A percentile compares a stretch with the other conserved stretches of the same genome.
Evolutionary conservation across 768 basidiomycete genomes (phyloP).

Genomic region (Chalciporus piperatus): DNA sequence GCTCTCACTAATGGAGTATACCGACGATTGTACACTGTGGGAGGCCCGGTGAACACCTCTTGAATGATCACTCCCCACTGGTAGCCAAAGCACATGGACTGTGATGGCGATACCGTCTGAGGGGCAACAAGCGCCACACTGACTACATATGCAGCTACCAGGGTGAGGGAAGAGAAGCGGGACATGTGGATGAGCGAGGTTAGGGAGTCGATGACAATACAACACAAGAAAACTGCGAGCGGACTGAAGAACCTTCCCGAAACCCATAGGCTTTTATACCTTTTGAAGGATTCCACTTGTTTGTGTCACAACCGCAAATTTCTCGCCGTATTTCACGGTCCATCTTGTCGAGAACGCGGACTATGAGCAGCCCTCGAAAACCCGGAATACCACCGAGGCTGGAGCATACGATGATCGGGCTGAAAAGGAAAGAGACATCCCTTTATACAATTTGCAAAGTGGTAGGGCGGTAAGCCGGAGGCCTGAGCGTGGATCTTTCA

Average conservation of each 20-base stretch:
- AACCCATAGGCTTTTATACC: slow-evolving; percentile 12
- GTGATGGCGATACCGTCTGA: background rate
- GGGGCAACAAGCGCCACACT: slow-evolving; percentile 3
- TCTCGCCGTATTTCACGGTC: no score
- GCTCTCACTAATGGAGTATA: background rate
- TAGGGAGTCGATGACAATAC: background rate
- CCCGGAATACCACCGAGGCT: background rate
- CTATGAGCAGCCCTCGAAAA: background rate
- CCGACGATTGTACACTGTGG: slow-evolving; percentile 17
- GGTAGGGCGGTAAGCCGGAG: background rate
- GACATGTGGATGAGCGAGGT: background rate
- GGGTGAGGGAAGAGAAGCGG: background rate
- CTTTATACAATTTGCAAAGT: background rate
- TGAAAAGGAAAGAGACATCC: background rate
- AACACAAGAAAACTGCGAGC: background rate
- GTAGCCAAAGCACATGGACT: slow-evolving; percentile 11
- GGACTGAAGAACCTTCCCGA: background rate
- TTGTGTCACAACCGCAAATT: background rate
- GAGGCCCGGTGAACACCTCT: background rate
- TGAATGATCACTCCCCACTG: slow-evolving; percentile 18
- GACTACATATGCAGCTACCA: slow-evolving; percentile 1
- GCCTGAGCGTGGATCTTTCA: background rate
- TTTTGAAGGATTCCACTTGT: background rate
- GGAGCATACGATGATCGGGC: background rate
- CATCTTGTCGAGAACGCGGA: background rate